Conservation (phyloP, 1,284 basidiomycete species). For the Sphagnurus paluster region DNA sequence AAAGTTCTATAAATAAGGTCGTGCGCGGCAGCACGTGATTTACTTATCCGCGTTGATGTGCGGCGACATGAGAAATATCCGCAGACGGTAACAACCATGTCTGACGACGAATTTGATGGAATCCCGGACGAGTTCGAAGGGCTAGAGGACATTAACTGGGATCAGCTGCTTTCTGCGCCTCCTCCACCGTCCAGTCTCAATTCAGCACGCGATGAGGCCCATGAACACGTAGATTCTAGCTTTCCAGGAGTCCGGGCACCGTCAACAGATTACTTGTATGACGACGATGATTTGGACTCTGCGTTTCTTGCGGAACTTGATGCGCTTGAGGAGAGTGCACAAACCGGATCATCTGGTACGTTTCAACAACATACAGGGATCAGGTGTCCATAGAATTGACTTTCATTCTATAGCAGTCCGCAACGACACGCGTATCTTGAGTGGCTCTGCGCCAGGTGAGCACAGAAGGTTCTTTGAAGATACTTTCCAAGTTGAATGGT, state of each 20-base stretch:
- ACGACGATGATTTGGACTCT: conserved; percentile 29
- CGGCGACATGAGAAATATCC: not conserved
- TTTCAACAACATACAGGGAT: not conserved
- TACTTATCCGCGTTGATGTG: not conserved
- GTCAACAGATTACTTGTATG: conserved; percentile 30
- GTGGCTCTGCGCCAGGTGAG: conserved; percentile 4
- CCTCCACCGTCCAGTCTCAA: conserved; percentile 7
- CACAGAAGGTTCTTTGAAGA: not conserved
- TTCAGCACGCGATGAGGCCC: conserved; percentile 3
- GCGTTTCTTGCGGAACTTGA: conserved; percentile 40
- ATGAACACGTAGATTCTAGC: conserved; percentile 1
- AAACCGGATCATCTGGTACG: conserved; percentile 10
- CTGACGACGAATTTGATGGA: conserved; percentile 39
- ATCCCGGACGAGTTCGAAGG: conserved; percentile 46
- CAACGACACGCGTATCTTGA: not conserved
- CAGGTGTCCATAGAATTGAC: not conserved
- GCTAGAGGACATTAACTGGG: conserved; percentile 41
- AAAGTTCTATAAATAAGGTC: conserved; percentile 2
- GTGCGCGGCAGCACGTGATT: conserved; percentile 1
- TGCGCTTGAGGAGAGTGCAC: conserved; percentile 31
- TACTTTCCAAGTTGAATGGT: not conserved
- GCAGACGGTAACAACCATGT: conserved; percentile 23
- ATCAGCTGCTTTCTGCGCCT: conserved; percentile 29
- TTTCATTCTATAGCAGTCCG: not conserved
- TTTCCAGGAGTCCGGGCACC: conserved; percentile 10